phyloP scores from a whole-genome alignment of 805 yeast genomes.

The Ogataea glucozyma region DNA sequence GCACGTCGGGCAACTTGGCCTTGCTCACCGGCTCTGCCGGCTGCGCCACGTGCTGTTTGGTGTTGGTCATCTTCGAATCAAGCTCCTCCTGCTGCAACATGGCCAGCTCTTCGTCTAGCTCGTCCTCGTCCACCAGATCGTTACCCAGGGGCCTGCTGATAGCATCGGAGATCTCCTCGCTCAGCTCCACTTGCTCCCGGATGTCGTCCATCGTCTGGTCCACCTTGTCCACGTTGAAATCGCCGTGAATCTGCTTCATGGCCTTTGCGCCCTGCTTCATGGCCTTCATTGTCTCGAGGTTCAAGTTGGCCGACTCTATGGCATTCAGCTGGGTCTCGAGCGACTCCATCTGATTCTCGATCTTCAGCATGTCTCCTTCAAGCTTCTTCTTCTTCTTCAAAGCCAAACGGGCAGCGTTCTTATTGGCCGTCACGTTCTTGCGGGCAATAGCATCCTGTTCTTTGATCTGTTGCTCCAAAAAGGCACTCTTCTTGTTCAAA shows the following conservation, averaged over 20 bases:
- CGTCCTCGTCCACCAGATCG: slow-evolving; percentile 81
- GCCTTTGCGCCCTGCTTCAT: slow-evolving; percentile 98
- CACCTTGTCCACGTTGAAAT: slow-evolving; percentile 92
- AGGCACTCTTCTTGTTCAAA: slow-evolving; percentile 78
- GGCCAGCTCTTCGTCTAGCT: slow-evolving; percentile 89
- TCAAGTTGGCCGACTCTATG: slow-evolving; percentile 92
- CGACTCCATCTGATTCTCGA: slow-evolving; percentile 85
- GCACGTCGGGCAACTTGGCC: slow-evolving; percentile 48
- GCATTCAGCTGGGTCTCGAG: slow-evolving; percentile 87
- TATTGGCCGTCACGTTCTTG: slow-evolving; percentile 68
- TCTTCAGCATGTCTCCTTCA: slow-evolving; percentile 74
- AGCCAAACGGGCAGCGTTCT: slow-evolving; percentile 77
- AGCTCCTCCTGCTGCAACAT: slow-evolving; percentile 83
- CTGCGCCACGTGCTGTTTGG: slow-evolving; percentile 37
- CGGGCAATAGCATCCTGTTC: slow-evolving; percentile 83
- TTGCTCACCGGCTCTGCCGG: slow-evolving; percentile 24
- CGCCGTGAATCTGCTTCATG: slow-evolving; percentile 94
- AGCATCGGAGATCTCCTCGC: slow-evolving; percentile 95
- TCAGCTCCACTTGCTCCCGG: slow-evolving; percentile 92
- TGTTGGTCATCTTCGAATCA: slow-evolving; percentile 55
- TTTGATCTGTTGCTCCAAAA: slow-evolving; percentile 77
- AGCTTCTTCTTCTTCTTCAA: slow-evolving; percentile 83
- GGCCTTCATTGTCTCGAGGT: slow-evolving; percentile 96
- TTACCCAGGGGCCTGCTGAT: slow-evolving; percentile 89
- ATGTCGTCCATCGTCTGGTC: slow-evolving; percentile 98